Conservation (phyloP, 192 early-diverging fungal species). For the Umbelopsis ramanniana region DNA sequence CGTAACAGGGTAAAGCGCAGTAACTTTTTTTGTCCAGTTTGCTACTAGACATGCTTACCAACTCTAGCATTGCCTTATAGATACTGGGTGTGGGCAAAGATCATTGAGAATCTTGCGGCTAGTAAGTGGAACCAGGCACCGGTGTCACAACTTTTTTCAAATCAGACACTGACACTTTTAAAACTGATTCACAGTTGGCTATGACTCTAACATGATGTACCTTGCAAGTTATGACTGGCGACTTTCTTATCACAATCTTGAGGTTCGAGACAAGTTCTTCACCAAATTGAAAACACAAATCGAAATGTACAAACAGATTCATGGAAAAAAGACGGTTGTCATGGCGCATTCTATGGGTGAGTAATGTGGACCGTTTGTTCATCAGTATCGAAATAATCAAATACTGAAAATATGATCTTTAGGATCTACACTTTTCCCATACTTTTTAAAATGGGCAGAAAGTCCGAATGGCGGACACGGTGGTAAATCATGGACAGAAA, state of each 20-base stretch:
- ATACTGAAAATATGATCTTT: background rate
- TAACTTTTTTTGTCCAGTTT: conserved; percentile 1
- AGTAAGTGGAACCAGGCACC: conserved; percentile 22
- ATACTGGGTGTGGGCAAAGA: conserved; percentile 89
- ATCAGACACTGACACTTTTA: background rate
- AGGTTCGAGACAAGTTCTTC: conserved; percentile 83
- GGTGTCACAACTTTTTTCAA: background rate
- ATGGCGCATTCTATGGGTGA: conserved; percentile 72
- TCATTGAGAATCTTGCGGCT: conserved; percentile 81
- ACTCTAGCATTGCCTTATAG: conserved; percentile 32
- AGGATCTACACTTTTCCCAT: conserved; percentile 70
- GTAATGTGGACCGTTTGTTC: background rate
- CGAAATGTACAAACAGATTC: conserved; percentile 56
- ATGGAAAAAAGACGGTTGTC: conserved; percentile 59
- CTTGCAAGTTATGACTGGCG: conserved; percentile 92
- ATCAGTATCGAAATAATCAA: background rate
- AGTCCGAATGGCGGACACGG: conserved; percentile 66
- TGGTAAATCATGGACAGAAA: conserved; percentile 74
- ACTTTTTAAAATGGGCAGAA: conserved; percentile 91
- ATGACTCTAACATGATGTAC: conserved; percentile 88
- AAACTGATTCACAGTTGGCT: conserved; percentile 54
- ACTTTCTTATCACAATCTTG: conserved; percentile 75
- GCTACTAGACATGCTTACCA: background rate
- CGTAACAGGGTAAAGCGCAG: conserved; percentile 67
- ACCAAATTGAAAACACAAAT: conserved; percentile 74